Conservation (phyloP, 108 stramenopile genomes). For the Pseudonitzschia delicatissima region DNA sequence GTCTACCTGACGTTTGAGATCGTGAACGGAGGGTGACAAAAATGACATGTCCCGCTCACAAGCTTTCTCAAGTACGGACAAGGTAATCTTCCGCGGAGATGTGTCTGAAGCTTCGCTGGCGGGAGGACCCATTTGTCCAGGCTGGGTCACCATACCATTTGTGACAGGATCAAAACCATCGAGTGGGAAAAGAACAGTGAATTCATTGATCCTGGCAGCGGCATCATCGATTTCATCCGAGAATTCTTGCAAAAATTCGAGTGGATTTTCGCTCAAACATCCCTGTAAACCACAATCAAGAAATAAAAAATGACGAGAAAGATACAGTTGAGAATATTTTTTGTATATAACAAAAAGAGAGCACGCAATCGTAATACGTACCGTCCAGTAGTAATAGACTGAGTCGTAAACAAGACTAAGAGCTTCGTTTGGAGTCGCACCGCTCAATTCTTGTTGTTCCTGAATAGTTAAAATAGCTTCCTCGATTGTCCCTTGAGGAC, state of each 20-base stretch:
- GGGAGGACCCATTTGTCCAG: too few relatives aligned
- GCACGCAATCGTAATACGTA: slow-evolving; percentile 14
- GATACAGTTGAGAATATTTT: neutral
- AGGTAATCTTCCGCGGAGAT: too few relatives aligned
- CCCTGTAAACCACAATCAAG: slow-evolving; percentile 10
- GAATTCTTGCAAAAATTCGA: slow-evolving; percentile 23
- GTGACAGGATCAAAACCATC: neutral
- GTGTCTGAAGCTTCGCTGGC: too few relatives aligned
- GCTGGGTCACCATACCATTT: too few relatives aligned
- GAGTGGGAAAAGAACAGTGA: slow-evolving; percentile 4
- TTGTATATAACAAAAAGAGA: neutral
- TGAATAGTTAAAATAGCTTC: slow-evolving; percentile 26
- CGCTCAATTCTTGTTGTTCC: neutral
- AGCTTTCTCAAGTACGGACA: neutral
- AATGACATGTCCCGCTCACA: slow-evolving; percentile 28
- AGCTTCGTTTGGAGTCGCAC: neutral
- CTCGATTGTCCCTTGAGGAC: slow-evolving; percentile 34
- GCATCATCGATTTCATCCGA: slow-evolving; percentile 14
- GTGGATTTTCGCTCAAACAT: slow-evolving; percentile 37
- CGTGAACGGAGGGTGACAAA: slow-evolving; percentile 17
- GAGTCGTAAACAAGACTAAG: slow-evolving; percentile 18
- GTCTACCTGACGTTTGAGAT: slow-evolving; percentile 5
- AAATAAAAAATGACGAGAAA: slow-evolving; percentile 3
- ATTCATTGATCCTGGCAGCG: slow-evolving; percentile 9
- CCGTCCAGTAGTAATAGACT: slow-evolving; percentile 37